Conservation (phyloP, 2,329 filamentous ascomycete species). For the Talaromyces sp. region DNA sequence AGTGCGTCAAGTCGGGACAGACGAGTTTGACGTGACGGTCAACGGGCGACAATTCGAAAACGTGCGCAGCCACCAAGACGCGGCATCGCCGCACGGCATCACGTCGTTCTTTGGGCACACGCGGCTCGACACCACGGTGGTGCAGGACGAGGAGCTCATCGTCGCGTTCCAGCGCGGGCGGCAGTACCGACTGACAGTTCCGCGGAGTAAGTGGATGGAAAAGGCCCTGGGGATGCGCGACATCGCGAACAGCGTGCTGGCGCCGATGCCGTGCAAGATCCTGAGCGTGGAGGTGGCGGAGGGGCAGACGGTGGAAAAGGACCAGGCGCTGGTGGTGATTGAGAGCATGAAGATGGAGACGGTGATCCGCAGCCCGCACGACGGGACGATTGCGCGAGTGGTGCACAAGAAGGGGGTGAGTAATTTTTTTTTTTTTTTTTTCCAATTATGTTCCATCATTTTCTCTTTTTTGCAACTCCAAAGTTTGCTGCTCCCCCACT, state of each 20-base stretch:
- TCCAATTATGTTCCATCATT: slow-evolving; percentile 1
- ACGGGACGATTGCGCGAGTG: slow-evolving; percentile 65
- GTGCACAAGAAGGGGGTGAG: slow-evolving; percentile 70
- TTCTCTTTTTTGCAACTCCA: not conserved
- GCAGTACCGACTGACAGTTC: slow-evolving; percentile 52
- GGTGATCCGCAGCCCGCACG: slow-evolving; percentile 70
- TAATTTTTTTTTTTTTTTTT: slow-evolving; percentile 14
- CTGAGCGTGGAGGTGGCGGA: slow-evolving; percentile 80
- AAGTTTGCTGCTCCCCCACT: too few species aligned
- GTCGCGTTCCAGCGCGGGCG: slow-evolving; percentile 70
- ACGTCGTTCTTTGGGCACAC: slow-evolving; percentile 77
- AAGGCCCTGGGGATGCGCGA: slow-evolving; percentile 83
- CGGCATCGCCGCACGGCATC: slow-evolving; percentile 44
- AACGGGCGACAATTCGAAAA: slow-evolving; percentile 32
- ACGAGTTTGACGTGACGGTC: slow-evolving; percentile 47
- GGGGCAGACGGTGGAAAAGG: slow-evolving; percentile 77
- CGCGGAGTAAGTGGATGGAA: slow-evolving; percentile 71
- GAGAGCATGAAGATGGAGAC: slow-evolving; percentile 92
- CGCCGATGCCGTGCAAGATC: slow-evolving; percentile 97
- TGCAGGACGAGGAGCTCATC: slow-evolving; percentile 49
- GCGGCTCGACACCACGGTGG: slow-evolving; percentile 71
- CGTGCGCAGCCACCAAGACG: slow-evolving; percentile 45
- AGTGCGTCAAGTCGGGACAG: slow-evolving; percentile 47
- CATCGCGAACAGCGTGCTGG: slow-evolving; percentile 71
- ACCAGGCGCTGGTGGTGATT: slow-evolving; percentile 82